These are phyloP conservation scores for Punica granatum DNA, from an alignment of 345 rosid genomes.

Conservation along the genomic window DNA sequence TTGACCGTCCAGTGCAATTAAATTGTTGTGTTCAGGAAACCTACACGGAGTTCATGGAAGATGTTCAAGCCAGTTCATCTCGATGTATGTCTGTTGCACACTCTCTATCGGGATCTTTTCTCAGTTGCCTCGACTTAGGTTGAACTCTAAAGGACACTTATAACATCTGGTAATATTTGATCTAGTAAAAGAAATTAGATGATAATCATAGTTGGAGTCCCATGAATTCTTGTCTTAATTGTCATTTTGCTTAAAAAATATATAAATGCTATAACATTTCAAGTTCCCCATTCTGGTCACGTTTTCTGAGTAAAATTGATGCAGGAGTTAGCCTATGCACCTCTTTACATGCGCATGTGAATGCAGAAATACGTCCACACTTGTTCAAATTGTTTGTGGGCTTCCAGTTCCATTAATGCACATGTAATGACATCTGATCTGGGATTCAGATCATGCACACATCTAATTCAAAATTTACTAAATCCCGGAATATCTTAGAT, in stretches of 20 bases:
- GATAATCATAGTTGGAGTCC: neutral
- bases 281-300: neutral
- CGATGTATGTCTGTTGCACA: constrained; percentile 18
- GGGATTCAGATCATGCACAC: neutral
- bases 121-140: neutral
- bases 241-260: neutral
- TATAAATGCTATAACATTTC: neutral
- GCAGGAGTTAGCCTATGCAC: neutral
- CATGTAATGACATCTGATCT: neutral
- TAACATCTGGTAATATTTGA: neutral
- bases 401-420: neutral
- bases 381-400: neutral
- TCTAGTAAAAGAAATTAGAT: neutral
- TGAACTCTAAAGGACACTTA: neutral
- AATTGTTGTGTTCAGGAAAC: constrained; percentile 25
- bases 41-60: constrained; percentile 34
- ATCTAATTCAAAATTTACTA: neutral
- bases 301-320: neutral
- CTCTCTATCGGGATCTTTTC: neutral
- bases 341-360: neutral
- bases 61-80: constrained; percentile 35
- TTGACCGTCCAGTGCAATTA: constrained; percentile 1
- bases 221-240: neutral
- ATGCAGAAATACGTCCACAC: neutral
- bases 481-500: neutral